Conservation (phyloP, 352 stramenopile species). For the Sclerospora graminicola region DNA sequence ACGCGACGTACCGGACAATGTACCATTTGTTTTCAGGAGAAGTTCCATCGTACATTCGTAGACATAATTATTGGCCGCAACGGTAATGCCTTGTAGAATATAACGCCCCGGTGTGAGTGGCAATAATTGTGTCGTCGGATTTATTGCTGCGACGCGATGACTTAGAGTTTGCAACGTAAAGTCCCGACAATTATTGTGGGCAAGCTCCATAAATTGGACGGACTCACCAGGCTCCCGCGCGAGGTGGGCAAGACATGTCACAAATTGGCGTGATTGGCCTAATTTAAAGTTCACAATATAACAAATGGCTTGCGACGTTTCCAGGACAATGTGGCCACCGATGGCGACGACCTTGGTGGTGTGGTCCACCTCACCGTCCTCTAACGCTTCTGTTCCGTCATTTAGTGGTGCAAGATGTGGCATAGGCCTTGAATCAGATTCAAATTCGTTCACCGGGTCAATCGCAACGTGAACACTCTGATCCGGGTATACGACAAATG, state of each 20-base stretch:
- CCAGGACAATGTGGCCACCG: too few species aligned
- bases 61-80: conserved; percentile 44
- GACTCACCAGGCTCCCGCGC: conserved; percentile 8
- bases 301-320: too few species aligned
- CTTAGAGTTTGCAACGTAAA: conserved; percentile 17
- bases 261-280: too few species aligned
- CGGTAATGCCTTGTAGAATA: conserved; percentile 39
- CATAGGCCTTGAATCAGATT: too few species aligned
- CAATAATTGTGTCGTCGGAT: conserved; percentile 20
- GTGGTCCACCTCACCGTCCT: too few species aligned
- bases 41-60: conserved; percentile 42
- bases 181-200: too few species aligned
- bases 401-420: too few species aligned
- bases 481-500: conserved; percentile 26
- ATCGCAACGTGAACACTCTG: conserved; percentile 24
- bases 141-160: conserved; percentile 15
- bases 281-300: too few species aligned
- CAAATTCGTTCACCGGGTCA: conserved; percentile 12
- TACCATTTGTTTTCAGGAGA: conserved; percentile 27
- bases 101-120: conserved; percentile 47
- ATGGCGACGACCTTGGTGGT: too few species aligned
- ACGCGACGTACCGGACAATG: conserved; percentile 31
- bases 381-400: too few species aligned
- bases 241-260: conserved; percentile 21
- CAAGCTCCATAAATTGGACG: conserved; percentile 22